Evolutionary conservation across 352 stramenopile genomes (phyloP), one percentile per base, ranked within the genome.

Genomic region (Globisporangium uncinulatum): DNA sequence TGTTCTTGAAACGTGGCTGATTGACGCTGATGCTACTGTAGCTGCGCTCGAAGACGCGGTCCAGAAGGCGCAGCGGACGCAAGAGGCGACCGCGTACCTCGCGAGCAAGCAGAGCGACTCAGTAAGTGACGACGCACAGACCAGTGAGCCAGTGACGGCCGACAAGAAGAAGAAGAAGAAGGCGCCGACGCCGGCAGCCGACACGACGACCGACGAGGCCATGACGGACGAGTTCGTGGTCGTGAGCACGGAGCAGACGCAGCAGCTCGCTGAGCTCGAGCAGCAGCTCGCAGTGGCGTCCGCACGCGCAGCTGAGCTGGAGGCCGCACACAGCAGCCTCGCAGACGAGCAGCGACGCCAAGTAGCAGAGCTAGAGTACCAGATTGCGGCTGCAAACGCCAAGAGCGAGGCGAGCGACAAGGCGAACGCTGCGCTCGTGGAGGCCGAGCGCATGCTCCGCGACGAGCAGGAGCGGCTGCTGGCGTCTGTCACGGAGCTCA

Each of bases 1-100:
- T 17, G 31, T 34, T 15, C 44, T 67, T 4, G 61, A 51, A 5
- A 57, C 29, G 21, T 61, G 61, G 52, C 43, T 69, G 8, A 56
- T 21, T 57, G 43, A 46, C 41, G 39, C 60, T n/a, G 61, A 58
- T 55, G 51, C 36, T 42, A 41, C 14, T 39, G 24, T 78, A 24
- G 49, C 64, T 45, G 64, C 53, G 29, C 34, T 85, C 6, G 72
- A 82, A 60, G 65, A 47, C 19, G 54, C 75, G 19, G 59, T 79
- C 43, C 50, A 51, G 46, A 70, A 76, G 53, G 61, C 78, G 1
- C 60, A 72, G 48, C 70, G 61, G 51, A 79, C 70, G 0, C 74
- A 78, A 45, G 57, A 71, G 29, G 64, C 70, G 19, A 54, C 65
- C 15, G 58, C 57, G 34, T 79, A 62, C 32, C 61, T 82, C 2